Base-by-base conservation (phyloP, 495 filamentous ascomycete genomes). In the Penicillium cosmopolitanum region DNA sequence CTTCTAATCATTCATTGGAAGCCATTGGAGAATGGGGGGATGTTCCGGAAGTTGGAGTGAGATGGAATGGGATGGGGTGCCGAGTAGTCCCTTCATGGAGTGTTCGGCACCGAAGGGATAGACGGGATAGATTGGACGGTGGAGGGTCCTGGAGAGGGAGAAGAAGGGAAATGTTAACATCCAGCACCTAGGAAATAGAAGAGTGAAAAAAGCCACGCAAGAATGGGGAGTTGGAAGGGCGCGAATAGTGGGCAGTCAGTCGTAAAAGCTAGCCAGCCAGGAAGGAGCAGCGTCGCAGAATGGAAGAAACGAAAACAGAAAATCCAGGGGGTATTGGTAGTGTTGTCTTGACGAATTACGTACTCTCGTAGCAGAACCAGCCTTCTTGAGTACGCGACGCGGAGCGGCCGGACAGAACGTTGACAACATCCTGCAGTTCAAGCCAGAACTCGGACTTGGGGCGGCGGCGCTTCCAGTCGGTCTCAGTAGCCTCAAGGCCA, bases 401-500 rank as follows among this genome's bases (percentile, higher is more conserved):
- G 13, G 85, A 84, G 48, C 93, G 80, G 4, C 92, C 95, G 38
- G 89, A 90, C 33, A 99, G 73, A 11, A 88, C 88, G 73, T 98
- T 90, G 3, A 96, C 93, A 36, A 91, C 86, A 21, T 86, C 78
- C 77, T 92, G 93, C 67, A 96, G 77, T 25, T 81, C 80, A 51
- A 92, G 74, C 96, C 96, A 99, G 74, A 90, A 93, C 57, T 93
- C 92, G 5, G 85, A 69, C 75, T 86, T 92, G 23, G 96, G 96
- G 46, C 96, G 82, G 48, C 96, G 80, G 65, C 93, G 89, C 57
- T 84, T 80, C 96, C 96, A 99, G 77, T 98, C 93, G 15, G 96
- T 99, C 69, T 95, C 93, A 21, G 87, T 85, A 47, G 82, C 84
- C 73, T 97, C 95, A 38, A 89, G 72, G 25, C 89, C 77, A 50